Conservation (phyloP, 768 basidiomycete genomes). For the Paxillus rubicundulus region DNA sequence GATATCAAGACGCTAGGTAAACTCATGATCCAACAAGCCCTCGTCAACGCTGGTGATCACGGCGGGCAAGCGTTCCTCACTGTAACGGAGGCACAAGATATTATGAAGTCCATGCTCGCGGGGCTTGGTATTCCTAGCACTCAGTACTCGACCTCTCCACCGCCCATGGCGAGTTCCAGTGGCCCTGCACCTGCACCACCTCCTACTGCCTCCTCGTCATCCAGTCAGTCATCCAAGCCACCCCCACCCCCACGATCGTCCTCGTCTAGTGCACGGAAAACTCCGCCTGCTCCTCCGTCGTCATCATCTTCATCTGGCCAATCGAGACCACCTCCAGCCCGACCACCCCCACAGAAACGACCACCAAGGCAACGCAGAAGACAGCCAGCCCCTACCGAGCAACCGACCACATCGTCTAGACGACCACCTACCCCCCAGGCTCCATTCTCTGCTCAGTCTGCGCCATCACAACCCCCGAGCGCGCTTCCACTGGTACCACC, state of each 20-base stretch:
- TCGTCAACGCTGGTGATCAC: slow-evolving; percentile 19
- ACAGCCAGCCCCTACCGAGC: too few relatives aligned
- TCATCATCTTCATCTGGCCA: too few relatives aligned
- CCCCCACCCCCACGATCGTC: too few relatives aligned
- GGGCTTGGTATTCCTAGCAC: slow-evolving; percentile 12
- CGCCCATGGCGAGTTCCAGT: slow-evolving; percentile 22
- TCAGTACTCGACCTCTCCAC: not conserved
- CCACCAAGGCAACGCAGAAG: too few relatives aligned
- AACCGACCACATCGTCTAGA: too few relatives aligned
- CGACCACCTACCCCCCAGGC: not conserved
- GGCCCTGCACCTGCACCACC: slow-evolving; percentile 19
- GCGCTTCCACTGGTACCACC: too few relatives aligned
- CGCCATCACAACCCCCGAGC: not conserved
- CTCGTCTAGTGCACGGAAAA: too few relatives aligned
- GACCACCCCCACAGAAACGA: too few relatives aligned
- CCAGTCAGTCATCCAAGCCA: slow-evolving; percentile 14
- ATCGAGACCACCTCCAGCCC: too few relatives aligned
- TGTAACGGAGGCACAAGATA: slow-evolving; percentile 28
- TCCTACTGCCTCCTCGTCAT: slow-evolving; percentile 15
- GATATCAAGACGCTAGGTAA: slow-evolving; percentile 57
- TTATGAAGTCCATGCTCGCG: slow-evolving; percentile 22
- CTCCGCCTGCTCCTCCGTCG: too few relatives aligned
- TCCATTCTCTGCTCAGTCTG: slow-evolving; percentile 1
- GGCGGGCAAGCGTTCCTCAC: slow-evolving; percentile 20
- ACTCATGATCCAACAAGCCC: slow-evolving; percentile 43